phyloP scores from a whole-genome alignment of 225 moss, liverwort and hornwort species.

The Lunularia cruciata region DNA sequence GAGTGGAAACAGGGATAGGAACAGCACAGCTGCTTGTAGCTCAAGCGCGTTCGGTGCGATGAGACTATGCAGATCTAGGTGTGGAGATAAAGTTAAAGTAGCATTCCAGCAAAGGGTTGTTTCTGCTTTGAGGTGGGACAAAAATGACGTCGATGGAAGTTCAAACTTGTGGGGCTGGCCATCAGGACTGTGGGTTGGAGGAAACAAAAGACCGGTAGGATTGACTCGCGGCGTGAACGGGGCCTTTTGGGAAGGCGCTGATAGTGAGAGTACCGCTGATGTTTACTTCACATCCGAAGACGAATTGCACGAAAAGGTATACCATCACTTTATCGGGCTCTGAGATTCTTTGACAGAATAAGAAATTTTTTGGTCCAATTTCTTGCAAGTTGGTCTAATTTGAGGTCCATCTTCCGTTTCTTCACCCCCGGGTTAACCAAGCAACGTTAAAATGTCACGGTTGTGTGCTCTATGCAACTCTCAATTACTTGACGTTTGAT shows the following conservation, averaged over 20 bases:
- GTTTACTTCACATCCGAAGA: conserved; percentile 33
- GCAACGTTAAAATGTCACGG: no score
- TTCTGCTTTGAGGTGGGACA: conserved; percentile 15
- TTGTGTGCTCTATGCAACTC: no score
- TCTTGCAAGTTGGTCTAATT: no score
- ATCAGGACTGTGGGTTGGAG: conserved; percentile 14
- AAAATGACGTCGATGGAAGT: conserved; percentile 8
- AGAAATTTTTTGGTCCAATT: no score
- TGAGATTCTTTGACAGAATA: no score
- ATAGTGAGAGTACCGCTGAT: conserved; percentile 48
- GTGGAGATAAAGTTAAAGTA: conserved; percentile 10
- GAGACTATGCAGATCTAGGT: conserved; percentile 8
- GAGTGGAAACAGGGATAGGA: conserved; percentile 25
- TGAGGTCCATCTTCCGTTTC: no score
- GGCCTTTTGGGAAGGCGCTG: conserved; percentile 49
- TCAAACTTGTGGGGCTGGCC: conserved; percentile 14
- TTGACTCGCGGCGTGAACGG: conserved; percentile 42
- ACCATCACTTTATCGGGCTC: no score
- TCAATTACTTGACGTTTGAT: no score
- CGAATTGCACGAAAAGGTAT: conserved; percentile 29
- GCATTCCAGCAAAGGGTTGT: conserved; percentile 22
- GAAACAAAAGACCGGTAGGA: conserved; percentile 20
- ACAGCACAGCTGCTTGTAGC: conserved; percentile 15
- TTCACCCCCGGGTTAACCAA: no score
- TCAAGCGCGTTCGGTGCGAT: conserved; percentile 14